Percentiles rank a stretch among this genome's conserved stretches.
phyloP scores from a whole-genome alignment of 176 grass and related monocot genomes.

The Thalia dealbata region DNA sequence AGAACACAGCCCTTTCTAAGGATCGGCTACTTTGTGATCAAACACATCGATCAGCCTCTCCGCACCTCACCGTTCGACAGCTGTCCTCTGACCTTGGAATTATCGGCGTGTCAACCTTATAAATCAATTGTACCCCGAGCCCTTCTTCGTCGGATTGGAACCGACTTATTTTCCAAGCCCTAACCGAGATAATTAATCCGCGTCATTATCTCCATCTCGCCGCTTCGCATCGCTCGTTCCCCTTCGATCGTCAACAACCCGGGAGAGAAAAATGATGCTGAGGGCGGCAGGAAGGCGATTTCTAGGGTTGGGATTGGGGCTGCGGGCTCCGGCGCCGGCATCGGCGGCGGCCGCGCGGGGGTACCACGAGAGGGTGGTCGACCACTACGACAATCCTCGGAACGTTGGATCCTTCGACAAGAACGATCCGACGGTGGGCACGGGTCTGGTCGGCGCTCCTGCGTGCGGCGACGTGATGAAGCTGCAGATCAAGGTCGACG shows the following conservation, averaged over 20 bases:
- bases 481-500: constrained; percentile 92
- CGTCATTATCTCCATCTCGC: not conserved
- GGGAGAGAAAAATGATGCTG: not conserved
- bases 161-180: not conserved
- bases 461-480: constrained; percentile 99
- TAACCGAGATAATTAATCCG: not conserved
- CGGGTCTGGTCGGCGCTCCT: constrained; percentile 86
- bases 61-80: not conserved
- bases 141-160: not conserved
- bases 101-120: not conserved
- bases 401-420: constrained; percentile 96
- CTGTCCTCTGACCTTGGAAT: not conserved
- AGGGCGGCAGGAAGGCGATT: not conserved
- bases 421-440: constrained; percentile 78
- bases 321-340: constrained; percentile 9
- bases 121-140: not conserved
- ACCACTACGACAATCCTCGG: constrained; percentile 94
- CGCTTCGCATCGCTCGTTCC: not conserved
- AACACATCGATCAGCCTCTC: too few relatives aligned
- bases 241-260: not conserved
- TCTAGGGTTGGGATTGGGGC: not conserved
- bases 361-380: constrained; percentile 97
- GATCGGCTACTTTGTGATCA: not conserved
- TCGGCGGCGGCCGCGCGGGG: constrained; percentile 24
- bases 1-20: not conserved